Base-by-base conservation (phyloP, 192 early-diverging fungal species). In the Coemansia sp. region DNA sequence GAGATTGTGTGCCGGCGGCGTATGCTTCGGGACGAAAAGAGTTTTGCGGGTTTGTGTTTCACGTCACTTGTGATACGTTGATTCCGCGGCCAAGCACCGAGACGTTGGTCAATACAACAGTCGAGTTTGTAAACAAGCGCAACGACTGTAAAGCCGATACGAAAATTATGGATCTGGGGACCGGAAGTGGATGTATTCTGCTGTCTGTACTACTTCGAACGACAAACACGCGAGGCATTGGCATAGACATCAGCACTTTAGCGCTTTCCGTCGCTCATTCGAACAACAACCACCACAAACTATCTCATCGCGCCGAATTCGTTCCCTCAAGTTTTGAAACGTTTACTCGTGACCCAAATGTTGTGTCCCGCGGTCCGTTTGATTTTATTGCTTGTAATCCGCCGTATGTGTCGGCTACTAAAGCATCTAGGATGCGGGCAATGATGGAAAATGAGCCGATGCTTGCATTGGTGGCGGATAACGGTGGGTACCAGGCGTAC, bases 381-480 rank as follows among this genome's bases (percentile, higher is more conserved):
- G 86, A 92, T 68, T 50, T 87, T 26, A 71, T 92, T 5, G 79
- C 87, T 1, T 90, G 89, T 60, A 92, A 92, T 50, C 90, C 90
- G 20, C 90, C 90, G 0, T 92, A 92, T 52, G 68, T 91, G 21
- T 74, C 85, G 19, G 26, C 56, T 3, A 68, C 50, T 4, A 81
- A 67, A 10, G 82, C 65, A 0, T 68, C 58, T 0, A 58, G 68
- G 8, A 66, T 81, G 60, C 57, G 74, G 4, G 50, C 66, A 25
- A 71, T 80, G 14, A 66, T 83, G 22, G 78, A 69, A 14, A 69
- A 86, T 57, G 90, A 91, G 60, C 90, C 90, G 3, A 28, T 59
- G n/a, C 62, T 85, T 44, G 90, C 90, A 4, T 65, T 91, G 15
- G 83, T 88, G 61, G 86, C 86, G 2, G 82, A 74, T 10, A 83